Conservation (phyloP, 352 stramenopile genomes). For the Globisporangium cylindrosporum region DNA sequence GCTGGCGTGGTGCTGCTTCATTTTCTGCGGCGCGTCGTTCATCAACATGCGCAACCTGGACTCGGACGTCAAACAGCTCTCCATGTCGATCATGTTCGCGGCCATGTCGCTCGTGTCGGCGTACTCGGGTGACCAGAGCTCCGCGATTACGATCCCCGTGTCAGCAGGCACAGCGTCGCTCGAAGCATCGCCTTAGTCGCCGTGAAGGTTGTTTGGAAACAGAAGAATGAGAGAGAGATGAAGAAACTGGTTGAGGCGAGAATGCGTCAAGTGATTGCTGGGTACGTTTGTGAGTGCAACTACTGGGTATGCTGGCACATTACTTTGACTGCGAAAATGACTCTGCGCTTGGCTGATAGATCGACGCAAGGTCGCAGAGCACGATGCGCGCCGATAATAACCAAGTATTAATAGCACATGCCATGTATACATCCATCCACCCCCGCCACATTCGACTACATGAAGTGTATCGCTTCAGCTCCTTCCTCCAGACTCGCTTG, state of each 20-base stretch:
- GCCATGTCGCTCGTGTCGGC: slow-evolving; percentile 60
- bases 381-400: background rate
- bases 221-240: background rate
- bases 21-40: slow-evolving; percentile 65
- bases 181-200: slow-evolving; percentile 5
- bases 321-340: background rate
- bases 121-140: slow-evolving; percentile 46
- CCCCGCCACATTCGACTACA: background rate
- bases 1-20: slow-evolving; percentile 61
- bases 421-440: slow-evolving; percentile 1
- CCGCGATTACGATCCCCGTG: slow-evolving; percentile 28
- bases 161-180: slow-evolving; percentile 13
- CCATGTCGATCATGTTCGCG: slow-evolving; percentile 79
- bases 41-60: slow-evolving; percentile 56
- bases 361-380: background rate
- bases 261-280: background rate
- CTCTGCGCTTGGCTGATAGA: background rate
- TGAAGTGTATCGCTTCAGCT: background rate
- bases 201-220: background rate
- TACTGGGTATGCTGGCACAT: background rate
- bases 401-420: slow-evolving; percentile 10
- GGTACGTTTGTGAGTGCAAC: background rate
- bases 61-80: slow-evolving; percentile 59
- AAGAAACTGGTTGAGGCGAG: slow-evolving; percentile 1
- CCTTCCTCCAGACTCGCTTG: background rate